phyloP scores from a whole-genome alignment of 139 green algal species.

The Dunaliella primolecta region DNA sequence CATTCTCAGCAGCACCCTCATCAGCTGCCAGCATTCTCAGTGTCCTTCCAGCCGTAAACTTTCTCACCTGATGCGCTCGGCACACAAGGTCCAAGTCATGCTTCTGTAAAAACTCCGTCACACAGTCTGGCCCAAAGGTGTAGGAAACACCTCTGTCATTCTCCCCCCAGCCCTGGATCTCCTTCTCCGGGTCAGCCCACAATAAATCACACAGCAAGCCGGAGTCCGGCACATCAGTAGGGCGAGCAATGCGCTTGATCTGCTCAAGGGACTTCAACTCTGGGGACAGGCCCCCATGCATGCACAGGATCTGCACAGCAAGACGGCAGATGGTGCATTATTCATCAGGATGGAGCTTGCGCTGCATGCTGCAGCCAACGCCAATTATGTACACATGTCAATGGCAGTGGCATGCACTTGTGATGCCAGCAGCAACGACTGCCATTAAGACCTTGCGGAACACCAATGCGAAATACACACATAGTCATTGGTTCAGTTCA shows the following conservation, averaged over 20 bases:
- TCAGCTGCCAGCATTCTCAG: too few species aligned
- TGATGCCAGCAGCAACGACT: too few species aligned
- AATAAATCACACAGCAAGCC: slow-evolving; percentile 98
- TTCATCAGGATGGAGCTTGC: background rate
- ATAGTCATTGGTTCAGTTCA: too few species aligned
- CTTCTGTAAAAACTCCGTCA: slow-evolving; percentile 94
- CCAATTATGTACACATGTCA: too few species aligned
- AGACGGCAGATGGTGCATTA: background rate
- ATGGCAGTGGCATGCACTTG: too few species aligned
- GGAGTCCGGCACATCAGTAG: slow-evolving; percentile 96
- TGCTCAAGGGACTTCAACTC: slow-evolving; percentile 97
- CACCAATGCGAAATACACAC: too few species aligned
- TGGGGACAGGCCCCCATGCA: slow-evolving; percentile 97
- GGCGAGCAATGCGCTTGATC: slow-evolving; percentile 94
- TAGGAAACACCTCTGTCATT: slow-evolving; percentile 99
- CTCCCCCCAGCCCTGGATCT: slow-evolving; percentile 96
- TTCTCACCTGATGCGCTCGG: slow-evolving; percentile 92
- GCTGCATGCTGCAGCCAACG: too few species aligned
- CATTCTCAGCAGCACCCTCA: too few species aligned
- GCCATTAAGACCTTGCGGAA: too few species aligned
- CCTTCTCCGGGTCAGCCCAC: slow-evolving; percentile 99
- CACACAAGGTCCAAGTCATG: slow-evolving; percentile 98
- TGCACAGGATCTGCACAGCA: slow-evolving; percentile 92
- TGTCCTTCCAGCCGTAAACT: too few species aligned
- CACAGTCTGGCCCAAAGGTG: slow-evolving; percentile 95